Evolutionary conservation across 805 yeast genomes (phyloP).

Genomic region (Yamadazyma ubonensis): DNA sequence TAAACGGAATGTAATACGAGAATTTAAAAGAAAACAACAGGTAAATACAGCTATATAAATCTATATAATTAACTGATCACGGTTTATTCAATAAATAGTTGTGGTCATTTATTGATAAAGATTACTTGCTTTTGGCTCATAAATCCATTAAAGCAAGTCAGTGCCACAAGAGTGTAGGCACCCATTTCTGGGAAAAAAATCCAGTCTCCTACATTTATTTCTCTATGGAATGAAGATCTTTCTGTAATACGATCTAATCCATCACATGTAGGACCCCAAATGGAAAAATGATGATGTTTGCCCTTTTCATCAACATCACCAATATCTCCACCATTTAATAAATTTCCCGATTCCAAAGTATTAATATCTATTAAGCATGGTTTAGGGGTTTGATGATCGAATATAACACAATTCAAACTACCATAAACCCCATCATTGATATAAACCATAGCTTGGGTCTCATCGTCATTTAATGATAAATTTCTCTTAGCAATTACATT

Average conservation of each 20-base stretch:
- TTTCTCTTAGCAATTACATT: constrained; percentile 81
- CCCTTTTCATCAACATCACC: constrained; percentile 24
- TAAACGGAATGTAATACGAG: not conserved
- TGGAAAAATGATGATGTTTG: constrained; percentile 50
- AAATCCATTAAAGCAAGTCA: constrained; percentile 93
- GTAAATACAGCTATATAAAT: not conserved
- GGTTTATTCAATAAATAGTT: constrained; percentile 1
- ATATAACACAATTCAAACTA: constrained; percentile 88
- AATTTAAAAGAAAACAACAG: not conserved
- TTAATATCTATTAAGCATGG: constrained; percentile 55
- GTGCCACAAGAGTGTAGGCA: constrained; percentile 90
- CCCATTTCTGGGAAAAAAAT: constrained; percentile 79
- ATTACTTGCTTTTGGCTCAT: constrained; percentile 56
- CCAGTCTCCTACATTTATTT: constrained; percentile 88
- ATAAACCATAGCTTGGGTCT: constrained; percentile 73
- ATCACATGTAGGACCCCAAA: constrained; percentile 99
- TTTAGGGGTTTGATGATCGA: constrained; percentile 82
- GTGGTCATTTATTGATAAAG: constrained; percentile 45
- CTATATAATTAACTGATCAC: not conserved
- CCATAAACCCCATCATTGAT: constrained; percentile 96
- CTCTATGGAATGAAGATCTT: constrained; percentile 51
- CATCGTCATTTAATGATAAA: constrained; percentile 21
- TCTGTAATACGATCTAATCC: constrained; percentile 82
- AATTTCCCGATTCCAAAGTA: not conserved
- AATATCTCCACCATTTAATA: constrained; percentile 24